Evolutionary conservation across 1,284 basidiomycete genomes (phyloP).

Genomic region (Somion occarium): DNA sequence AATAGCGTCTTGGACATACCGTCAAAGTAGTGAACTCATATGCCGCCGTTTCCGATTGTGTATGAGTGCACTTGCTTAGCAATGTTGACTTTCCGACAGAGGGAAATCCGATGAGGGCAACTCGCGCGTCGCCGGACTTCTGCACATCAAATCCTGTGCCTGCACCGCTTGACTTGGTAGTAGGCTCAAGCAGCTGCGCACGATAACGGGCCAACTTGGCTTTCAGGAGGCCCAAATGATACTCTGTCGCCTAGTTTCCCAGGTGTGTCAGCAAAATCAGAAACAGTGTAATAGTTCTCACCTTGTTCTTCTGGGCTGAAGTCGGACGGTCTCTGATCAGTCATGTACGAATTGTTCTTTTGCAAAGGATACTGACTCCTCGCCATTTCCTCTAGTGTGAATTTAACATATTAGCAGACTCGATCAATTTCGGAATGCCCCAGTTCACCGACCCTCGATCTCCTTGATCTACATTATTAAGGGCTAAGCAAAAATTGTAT

Average conservation of each 20-base stretch:
- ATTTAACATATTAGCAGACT: slow-evolving; percentile 8
- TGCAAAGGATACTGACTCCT: slow-evolving; percentile 60
- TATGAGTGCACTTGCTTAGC: slow-evolving; percentile 89
- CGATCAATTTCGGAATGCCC: not conserved
- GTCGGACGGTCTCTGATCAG: slow-evolving; percentile 9
- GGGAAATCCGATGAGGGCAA: slow-evolving; percentile 91
- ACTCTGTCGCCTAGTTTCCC: slow-evolving; percentile 76
- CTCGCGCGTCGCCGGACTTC: slow-evolving; percentile 91
- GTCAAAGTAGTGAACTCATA: slow-evolving; percentile 97
- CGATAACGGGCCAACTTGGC: slow-evolving; percentile 91
- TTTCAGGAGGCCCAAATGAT: slow-evolving; percentile 85
- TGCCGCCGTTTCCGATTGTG: slow-evolving; percentile 83
- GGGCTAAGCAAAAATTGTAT: slow-evolving; percentile 5
- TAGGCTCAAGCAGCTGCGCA: slow-evolving; percentile 84
- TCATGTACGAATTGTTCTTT: slow-evolving; percentile 7
- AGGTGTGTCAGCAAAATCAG: slow-evolving; percentile 1
- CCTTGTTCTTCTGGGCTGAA: slow-evolving; percentile 90
- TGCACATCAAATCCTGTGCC: slow-evolving; percentile 93
- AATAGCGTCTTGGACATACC: no score
- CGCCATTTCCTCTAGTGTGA: slow-evolving; percentile 98
- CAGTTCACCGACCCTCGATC: slow-evolving; percentile 73
- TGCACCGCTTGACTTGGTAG: slow-evolving; percentile 73
- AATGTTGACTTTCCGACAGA: slow-evolving; percentile 97
- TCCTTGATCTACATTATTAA: slow-evolving; percentile 70
- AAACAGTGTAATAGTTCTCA: slow-evolving; percentile 20